Base-by-base conservation (phyloP, 805 yeast species). In the Barnettozyma sucrosica region DNA sequence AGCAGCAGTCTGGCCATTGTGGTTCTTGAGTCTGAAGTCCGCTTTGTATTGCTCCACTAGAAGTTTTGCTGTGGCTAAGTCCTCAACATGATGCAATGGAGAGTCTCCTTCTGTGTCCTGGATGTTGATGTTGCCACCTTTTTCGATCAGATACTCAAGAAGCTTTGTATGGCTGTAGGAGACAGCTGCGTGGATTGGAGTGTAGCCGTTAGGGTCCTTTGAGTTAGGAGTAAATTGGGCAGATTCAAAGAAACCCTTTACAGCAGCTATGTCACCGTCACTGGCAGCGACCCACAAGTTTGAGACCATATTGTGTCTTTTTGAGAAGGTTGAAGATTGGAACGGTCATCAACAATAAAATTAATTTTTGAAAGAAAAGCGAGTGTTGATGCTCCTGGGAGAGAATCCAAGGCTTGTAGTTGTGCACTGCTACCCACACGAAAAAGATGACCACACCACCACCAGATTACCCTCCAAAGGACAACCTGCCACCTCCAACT, bases 151-250 rank as follows among this genome's bases (percentile, higher is more conserved):
- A 52, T 75, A 77, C 48, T 68, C 64, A 34, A 93, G 68, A 36
- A 93, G 69, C 9, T 84, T 89, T 2, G 67, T 56, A 62, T 92
- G 90, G 8, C 92, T 92, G 65, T 93, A 93, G 1, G 97, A 85
- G 2, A 95, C 95, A 1, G 99, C 98, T 0, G 99, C 99, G 64
- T 93, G 99, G 11, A 93, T 75, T 7, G 99, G 95, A 0, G 98
- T 92, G 66, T 95, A 93, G 1, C 99, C 99, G 58, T 90, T 88
- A 1, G 87, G 85, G 64, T 93, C 99, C 52, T 83, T 79, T 7
- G 84, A 76, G 59, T 88, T 84, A 3, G 97, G 78, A 3, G 81
- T 73, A 53, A 69, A 71, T 6, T 68, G 58, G 0, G 83, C 84
- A 0, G 75, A 57, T 10, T 66, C 70, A 7, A 93, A 66, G 45